Base-by-base conservation (phyloP, 768 basidiomycete genomes). In the Kwoniella mangroviensis region DNA sequence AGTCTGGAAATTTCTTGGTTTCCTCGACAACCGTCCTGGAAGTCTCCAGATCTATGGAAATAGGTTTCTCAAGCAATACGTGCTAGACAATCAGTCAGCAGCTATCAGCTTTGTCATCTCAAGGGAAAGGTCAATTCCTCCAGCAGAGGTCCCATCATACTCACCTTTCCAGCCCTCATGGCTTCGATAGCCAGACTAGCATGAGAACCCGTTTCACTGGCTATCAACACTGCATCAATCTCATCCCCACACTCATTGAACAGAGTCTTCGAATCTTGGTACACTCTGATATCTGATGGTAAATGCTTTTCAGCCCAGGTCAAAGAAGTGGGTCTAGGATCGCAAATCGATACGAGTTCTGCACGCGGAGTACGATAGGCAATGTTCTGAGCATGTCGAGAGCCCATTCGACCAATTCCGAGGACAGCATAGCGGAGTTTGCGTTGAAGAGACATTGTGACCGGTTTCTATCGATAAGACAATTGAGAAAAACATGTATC, bases 61-160 rank as follows among this genome's bases (percentile, higher is more conserved):
- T 73, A 12, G 75, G 75, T 62, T 75, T 75, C 64, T 75, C 75
- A 3, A 71, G 49, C n/a, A 75, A 63, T 28, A 73, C 67, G 60
- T 75, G 69, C 72, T 72, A 41, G 12, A 7, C 21, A 53, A n/a
- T 53, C 63, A 64, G 21, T 52, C 15, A 22, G 13, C 15, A 19
- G 26, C 22, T 34, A 34, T 34, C 34, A 34, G 34, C 34, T 34
- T 34, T 7, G 3, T 34, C 34, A 34, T 34, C 34, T 34, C 34
- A 34, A 34, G 34, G 34, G 34, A 34, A 34, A 34, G 34, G 34
- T 34, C 34, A 34, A 34, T 34, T 7, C 9, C 34, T 34, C 34
- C 34, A 49, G 45, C 45, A 49, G 3, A 34, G 34, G 4, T 15
- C 15, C 42, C 45, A 13, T 34, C 34, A 34, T 34, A 52, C 65